Conservation (phyloP, 108 stramenopile genomes). For the Nannochloropsis salina region DNA sequence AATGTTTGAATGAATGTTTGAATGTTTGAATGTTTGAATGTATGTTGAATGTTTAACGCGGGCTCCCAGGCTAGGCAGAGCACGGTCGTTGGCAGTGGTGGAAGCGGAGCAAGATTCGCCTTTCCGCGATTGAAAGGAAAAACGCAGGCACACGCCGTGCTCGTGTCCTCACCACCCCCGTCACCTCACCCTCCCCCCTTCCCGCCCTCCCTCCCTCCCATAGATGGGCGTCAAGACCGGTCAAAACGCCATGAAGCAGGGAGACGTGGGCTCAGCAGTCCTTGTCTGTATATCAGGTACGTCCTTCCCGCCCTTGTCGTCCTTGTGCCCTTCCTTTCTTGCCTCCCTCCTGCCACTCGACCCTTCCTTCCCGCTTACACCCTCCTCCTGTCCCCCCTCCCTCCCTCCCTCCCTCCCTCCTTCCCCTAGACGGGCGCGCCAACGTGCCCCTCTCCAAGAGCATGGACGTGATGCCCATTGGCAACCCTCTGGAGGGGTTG, state of each 20-base stretch:
- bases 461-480: too few relatives aligned
- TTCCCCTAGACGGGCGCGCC: constrained; percentile 77
- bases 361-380: not conserved
- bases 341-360: not conserved
- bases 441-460: constrained; percentile 89
- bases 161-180: too few relatives aligned
- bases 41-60: too few relatives aligned
- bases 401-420: constrained; percentile 11
- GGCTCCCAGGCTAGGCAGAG: too few relatives aligned
- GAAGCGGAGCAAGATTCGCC: too few relatives aligned
- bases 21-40: too few relatives aligned
- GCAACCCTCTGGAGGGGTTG: not conserved
- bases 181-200: too few relatives aligned
- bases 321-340: not conserved
- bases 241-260: constrained; percentile 82
- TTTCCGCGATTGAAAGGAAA: too few relatives aligned
- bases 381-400: not conserved
- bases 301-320: not conserved
- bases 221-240: constrained; percentile 77
- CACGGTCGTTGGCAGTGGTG: too few relatives aligned
- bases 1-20: too few relatives aligned
- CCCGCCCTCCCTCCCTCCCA: too few relatives aligned
- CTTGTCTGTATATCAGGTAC: not conserved
- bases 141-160: too few relatives aligned
- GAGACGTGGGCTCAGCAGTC: constrained; percentile 82